These are phyloP conservation scores for Encephalitozoon cuniculi DNA, from an alignment of 371 early-diverging fungal species.

Conservation along the genomic window DNA sequence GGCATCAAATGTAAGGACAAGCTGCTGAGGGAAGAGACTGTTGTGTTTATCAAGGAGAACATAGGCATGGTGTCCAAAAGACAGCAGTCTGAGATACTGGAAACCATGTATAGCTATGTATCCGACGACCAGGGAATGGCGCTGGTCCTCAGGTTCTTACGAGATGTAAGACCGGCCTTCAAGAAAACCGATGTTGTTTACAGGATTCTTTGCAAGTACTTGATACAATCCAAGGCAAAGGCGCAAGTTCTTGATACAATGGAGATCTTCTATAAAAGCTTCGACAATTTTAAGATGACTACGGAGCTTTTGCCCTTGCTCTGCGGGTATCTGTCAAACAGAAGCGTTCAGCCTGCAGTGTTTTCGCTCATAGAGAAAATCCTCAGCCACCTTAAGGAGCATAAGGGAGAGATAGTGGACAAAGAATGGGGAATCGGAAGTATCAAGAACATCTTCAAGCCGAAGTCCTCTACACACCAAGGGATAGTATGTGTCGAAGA, in stretches of 20 bases:
- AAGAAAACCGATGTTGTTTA: constrained; percentile 26
- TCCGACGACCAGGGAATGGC: constrained; percentile 22
- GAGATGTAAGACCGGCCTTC: neutral
- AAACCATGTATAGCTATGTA: constrained; percentile 22
- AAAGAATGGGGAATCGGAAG: constrained; percentile 39
- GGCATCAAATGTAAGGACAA: constrained; percentile 53
- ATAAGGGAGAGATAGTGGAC: constrained; percentile 34
- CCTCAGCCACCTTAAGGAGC: constrained; percentile 23
- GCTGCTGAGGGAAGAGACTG: constrained; percentile 40
- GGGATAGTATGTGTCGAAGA: neutral
- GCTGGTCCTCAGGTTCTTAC: constrained; percentile 22
- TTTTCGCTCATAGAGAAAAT: constrained; percentile 50
- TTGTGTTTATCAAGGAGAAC: constrained; percentile 47
- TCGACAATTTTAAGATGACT: constrained; percentile 43
- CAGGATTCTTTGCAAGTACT: constrained; percentile 25
- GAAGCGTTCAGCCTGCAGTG: constrained; percentile 26
- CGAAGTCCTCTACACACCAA: neutral
- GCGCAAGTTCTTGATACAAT: constrained; percentile 7
- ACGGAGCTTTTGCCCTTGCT: constrained; percentile 40
- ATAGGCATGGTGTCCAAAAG: constrained; percentile 1
- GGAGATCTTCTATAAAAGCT: constrained; percentile 26
- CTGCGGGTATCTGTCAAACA: constrained; percentile 31
- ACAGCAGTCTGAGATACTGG: constrained; percentile 19
- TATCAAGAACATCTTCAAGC: constrained; percentile 27
- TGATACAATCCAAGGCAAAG: constrained; percentile 9